These are phyloP conservation scores for Argentina anserina DNA, from an alignment of 306 rosid genomes.

Conservation along the genomic window DNA sequence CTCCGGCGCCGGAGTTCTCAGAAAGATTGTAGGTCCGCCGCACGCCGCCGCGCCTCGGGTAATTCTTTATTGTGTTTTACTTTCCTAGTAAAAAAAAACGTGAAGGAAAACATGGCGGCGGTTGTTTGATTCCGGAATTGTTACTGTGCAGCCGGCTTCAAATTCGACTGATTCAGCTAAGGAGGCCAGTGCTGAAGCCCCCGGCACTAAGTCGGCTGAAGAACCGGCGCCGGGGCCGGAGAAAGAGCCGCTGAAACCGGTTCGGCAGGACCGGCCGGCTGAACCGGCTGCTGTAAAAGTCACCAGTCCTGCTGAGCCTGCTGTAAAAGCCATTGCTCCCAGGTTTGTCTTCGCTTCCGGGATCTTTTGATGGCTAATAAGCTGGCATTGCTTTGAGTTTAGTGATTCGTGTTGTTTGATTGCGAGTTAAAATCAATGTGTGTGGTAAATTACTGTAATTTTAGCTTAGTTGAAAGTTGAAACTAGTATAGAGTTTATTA, in stretches of 20 bases:
- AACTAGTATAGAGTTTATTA: neutral
- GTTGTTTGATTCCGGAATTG: slow-evolving; percentile 3
- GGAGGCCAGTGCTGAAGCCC: slow-evolving; percentile 50
- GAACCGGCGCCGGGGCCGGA: slow-evolving; percentile 34
- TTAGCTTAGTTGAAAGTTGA: neutral
- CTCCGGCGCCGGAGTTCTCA: slow-evolving; percentile 46
- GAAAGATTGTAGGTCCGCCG: slow-evolving; percentile 41
- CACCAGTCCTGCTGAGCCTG: slow-evolving; percentile 40
- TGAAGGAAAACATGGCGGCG: too few species aligned
- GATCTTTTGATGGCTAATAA: neutral
- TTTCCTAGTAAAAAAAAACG: too few species aligned
- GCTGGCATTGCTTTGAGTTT: neutral
- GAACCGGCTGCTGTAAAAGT: slow-evolving; percentile 37
- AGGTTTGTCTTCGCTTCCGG: slow-evolving; percentile 39
- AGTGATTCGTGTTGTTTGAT: neutral
- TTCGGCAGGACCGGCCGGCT: slow-evolving; percentile 41
- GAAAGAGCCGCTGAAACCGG: slow-evolving; percentile 48
- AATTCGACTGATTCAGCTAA: slow-evolving; percentile 41
- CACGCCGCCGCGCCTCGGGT: slow-evolving; percentile 17
- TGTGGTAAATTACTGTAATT: neutral
- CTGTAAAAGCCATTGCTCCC: slow-evolving; percentile 47
- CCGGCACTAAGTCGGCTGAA: slow-evolving; percentile 35
- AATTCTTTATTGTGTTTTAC: neutral
- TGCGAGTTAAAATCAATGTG: neutral
- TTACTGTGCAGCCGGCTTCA: slow-evolving; percentile 41